Evolutionary conservation across 805 yeast genomes (phyloP), one percentile per base, ranked within the genome.

Genomic region (Candida odintsovae): DNA sequence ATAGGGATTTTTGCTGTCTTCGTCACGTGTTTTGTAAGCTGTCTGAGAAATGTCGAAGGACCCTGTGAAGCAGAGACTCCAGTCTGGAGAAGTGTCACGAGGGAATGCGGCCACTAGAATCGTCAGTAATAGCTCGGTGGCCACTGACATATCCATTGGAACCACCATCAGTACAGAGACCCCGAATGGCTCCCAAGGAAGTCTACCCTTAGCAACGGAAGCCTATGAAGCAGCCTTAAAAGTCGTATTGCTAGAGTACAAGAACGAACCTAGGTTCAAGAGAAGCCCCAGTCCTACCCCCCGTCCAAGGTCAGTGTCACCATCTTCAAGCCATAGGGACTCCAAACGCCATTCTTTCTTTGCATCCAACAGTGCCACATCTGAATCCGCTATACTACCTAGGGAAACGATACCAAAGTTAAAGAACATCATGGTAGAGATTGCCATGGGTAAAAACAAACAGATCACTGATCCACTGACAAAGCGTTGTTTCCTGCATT

Each of bases 181-280:
- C 1, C 43, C 42, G 1, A 29, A 40, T n/a, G 26, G 25, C 18
- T 38, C 49, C 20, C 22, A 22, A 5, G n/a, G 10, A 10, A 40
- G 46, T 31, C 36, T 42, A 1, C 44, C 47, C 12, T 12, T 16
- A 2, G 23, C 26, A 2, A 41, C 45, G 8, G 68, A 65, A 26
- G 63, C 80, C 3, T 83, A 83, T 53, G 71, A 72, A 41, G 70
- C 75, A 26, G 71, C 82, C 1, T 57, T 84, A 40, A 79, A 81
- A 54, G 63, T 80, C 7, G 59, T 83, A 2, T 61, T 85, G 12
- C 59, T 85, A 18, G 83, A 80, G 41, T 82, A 84, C 55, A 66
- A 76, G 45, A 78, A 74, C 48, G 88, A 82, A 61, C 86, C 86
- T 2, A 63, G 88, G 33, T 83, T 82, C 64, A 63, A 73, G 43